phyloP scores from a whole-genome alignment of 345 rosid genomes.

The Luvunga scandens region DNA sequence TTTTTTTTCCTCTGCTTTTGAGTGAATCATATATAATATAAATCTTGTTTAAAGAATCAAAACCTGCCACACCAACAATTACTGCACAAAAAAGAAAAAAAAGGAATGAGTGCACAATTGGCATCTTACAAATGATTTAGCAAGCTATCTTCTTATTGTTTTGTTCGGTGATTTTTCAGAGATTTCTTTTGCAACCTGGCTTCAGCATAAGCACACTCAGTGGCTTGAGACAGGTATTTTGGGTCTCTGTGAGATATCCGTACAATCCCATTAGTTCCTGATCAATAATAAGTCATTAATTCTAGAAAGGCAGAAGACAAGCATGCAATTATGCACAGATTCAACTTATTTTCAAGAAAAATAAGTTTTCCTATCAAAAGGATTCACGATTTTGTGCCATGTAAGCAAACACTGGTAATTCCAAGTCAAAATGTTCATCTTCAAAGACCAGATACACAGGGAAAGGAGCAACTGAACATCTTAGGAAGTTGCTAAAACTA shows the following conservation, averaged over 20 bases:
- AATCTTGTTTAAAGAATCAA: no score
- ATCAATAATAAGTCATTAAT: background rate
- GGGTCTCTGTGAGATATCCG: background rate
- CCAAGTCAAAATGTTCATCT: conserved; percentile 3
- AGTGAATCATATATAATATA: no score
- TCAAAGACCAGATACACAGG: conserved; percentile 7
- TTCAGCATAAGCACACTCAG: no score
- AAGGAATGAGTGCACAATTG: accelerated
- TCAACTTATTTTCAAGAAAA: background rate
- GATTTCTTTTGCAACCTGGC: no score
- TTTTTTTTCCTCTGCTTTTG: no score
- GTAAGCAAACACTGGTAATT: background rate
- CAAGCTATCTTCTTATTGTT: no score
- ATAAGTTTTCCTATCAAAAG: background rate
- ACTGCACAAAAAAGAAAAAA: no score
- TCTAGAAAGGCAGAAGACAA: background rate
- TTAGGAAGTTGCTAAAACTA: conserved; percentile 13
- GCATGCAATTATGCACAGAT: background rate
- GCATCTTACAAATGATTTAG: no score
- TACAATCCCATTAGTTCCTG: background rate
- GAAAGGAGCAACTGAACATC: conserved; percentile 5
- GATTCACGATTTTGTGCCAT: background rate
- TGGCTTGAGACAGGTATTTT: no score
- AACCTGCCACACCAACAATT: no score
- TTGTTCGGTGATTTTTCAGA: no score